phyloP scores from a whole-genome alignment of 306 rosid species.

The Dryas octopetala region DNA sequence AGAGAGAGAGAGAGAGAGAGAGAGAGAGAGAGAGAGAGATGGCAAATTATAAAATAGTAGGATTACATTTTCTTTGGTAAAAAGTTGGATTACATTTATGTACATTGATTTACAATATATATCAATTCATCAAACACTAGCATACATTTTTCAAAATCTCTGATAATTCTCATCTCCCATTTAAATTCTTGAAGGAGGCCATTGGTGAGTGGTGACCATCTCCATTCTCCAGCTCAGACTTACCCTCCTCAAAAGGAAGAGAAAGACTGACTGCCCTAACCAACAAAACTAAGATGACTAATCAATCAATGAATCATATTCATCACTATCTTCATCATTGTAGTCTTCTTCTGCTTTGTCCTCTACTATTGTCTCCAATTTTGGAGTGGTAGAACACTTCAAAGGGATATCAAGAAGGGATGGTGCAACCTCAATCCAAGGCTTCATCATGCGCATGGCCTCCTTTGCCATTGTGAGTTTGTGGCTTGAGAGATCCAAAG shows the following conservation, averaged over 20 bases:
- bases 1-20: neutral
- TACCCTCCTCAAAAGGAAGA: neutral
- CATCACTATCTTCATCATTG: slow-evolving; percentile 9
- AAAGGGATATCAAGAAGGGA: slow-evolving; percentile 36
- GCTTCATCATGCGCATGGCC: slow-evolving; percentile 30
- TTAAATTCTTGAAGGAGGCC: neutral
- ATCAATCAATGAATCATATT: neutral
- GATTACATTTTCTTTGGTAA: neutral
- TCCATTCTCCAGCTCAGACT: neutral
- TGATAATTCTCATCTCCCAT: neutral
- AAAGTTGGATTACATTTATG: neutral
- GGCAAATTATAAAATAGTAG: neutral
- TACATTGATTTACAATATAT: neutral
- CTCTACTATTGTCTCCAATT: slow-evolving; percentile 50
- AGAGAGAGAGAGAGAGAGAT: neutral
- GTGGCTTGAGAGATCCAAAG: neutral
- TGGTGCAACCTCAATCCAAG: slow-evolving; percentile 61
- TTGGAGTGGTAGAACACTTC: slow-evolving; percentile 41
- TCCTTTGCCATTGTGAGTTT: slow-evolving; percentile 36
- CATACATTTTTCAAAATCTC: neutral
- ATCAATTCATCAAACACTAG: neutral
- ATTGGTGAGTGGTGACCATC: neutral
- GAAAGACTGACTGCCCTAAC: neutral
- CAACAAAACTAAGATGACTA: neutral
- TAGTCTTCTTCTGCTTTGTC: slow-evolving; percentile 37